phyloP scores from a whole-genome alignment of 345 rosid species.

The Aquilaria sinensis region DNA sequence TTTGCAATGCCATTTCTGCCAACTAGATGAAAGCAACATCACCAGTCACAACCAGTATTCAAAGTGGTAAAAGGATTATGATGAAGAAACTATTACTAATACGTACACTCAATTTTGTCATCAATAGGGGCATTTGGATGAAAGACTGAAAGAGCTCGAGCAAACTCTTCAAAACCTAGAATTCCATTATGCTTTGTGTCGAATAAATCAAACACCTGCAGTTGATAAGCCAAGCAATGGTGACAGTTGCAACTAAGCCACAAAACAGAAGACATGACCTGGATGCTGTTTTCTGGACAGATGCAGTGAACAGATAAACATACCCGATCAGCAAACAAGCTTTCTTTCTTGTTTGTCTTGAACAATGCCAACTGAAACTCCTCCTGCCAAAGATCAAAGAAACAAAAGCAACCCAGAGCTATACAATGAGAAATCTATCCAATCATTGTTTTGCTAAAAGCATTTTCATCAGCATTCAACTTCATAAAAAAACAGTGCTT shows the following conservation, averaged over 20 bases:
- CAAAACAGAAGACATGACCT: neutral
- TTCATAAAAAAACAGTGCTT: neutral
- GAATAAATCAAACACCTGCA: constrained; percentile 93
- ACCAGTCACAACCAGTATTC: neutral
- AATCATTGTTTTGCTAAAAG: neutral
- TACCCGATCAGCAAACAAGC: constrained; percentile 98
- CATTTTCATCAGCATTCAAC: neutral
- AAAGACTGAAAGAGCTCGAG: constrained; percentile 96
- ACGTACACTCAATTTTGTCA: constrained; percentile 85
- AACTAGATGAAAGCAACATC: neutral
- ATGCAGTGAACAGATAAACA: constrained; percentile 5
- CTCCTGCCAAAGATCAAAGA: constrained; percentile 45
- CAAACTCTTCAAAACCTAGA: constrained; percentile 96
- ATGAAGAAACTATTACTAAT: constrained; percentile 1
- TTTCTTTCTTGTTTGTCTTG: constrained; percentile 96
- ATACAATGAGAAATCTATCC: neutral
- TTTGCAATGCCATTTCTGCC: neutral
- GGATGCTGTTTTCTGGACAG: neutral
- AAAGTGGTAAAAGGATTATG: neutral
- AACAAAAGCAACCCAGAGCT: neutral
- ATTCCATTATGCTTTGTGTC: constrained; percentile 98
- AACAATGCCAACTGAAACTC: constrained; percentile 97
- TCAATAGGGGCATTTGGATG: constrained; percentile 97
- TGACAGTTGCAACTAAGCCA: neutral
- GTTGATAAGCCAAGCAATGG: constrained; percentile 1